Evolutionary conservation across 2,329 filamentous ascomycete species (phyloP).

Genomic region (Pleurostoma richardsiae): DNA sequence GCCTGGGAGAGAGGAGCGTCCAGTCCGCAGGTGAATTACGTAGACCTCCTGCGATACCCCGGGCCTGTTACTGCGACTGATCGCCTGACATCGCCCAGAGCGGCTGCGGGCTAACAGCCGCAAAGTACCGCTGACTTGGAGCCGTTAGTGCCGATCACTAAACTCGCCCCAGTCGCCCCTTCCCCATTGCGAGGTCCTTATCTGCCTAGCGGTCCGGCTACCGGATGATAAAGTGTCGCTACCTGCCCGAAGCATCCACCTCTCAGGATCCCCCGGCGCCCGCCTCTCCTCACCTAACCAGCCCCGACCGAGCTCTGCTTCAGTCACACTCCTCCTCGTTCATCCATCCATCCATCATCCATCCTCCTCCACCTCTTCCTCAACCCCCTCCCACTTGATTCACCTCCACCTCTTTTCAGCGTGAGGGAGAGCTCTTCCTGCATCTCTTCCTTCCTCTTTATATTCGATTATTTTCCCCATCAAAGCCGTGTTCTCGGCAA

Average conservation of each 20-base stretch:
- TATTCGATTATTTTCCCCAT: no score
- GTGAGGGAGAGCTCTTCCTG: no score
- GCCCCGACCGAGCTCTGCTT: no score
- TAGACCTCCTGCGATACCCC: conserved; percentile 16
- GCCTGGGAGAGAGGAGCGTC: no score
- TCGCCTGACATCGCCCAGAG: not conserved
- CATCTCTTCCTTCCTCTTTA: no score
- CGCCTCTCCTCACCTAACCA: no score
- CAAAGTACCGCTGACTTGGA: not conserved
- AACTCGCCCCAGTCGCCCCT: not conserved
- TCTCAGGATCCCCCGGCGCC: no score
- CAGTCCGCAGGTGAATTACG: conserved; percentile 12
- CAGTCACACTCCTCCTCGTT: not conserved
- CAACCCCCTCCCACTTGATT: not conserved
- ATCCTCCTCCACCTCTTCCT: not conserved
- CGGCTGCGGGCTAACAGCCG: not conserved
- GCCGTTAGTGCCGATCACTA: not conserved
- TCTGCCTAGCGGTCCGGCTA: not conserved
- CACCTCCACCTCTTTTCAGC: not conserved
- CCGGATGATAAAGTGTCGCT: not conserved
- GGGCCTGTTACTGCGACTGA: not conserved
- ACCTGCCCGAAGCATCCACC: no score
- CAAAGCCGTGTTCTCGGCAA: no score
- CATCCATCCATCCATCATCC: not conserved
- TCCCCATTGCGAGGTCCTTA: not conserved